Evolutionary conservation across 441 rosid species (phyloP).

Genomic region (Erodium texanum): DNA sequence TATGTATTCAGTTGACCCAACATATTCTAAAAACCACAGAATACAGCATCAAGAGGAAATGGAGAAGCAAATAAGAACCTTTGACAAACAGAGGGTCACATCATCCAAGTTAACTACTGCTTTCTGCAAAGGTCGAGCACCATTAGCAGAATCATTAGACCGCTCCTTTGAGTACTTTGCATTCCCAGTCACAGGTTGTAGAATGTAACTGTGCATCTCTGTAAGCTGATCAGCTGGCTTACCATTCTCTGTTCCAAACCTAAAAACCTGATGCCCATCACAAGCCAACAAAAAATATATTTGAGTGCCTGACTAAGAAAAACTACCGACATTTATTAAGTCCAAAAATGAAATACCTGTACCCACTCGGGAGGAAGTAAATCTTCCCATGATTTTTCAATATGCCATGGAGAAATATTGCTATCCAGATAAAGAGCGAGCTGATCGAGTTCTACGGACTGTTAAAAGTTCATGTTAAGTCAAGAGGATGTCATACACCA

Average conservation of each 20-base stretch:
- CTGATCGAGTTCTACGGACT: slow-evolving; percentile 87
- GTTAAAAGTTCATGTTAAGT: slow-evolving; percentile 19
- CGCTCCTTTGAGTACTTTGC: slow-evolving; percentile 69
- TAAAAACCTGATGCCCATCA: slow-evolving; percentile 52
- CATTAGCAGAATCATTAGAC: slow-evolving; percentile 32
- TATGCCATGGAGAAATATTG: slow-evolving; percentile 78
- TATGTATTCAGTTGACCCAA: slow-evolving; percentile 20
- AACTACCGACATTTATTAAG: neutral
- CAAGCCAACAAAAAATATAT: slow-evolving; percentile 8
- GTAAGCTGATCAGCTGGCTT: slow-evolving; percentile 59
- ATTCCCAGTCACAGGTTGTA: slow-evolving; percentile 93
- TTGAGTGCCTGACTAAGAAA: neutral
- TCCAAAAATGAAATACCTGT: slow-evolving; percentile 49
- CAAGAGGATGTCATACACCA: slow-evolving; percentile 14
- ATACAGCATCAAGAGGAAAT: slow-evolving; percentile 15
- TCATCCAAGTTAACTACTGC: slow-evolving; percentile 85
- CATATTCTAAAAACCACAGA: slow-evolving; percentile 15
- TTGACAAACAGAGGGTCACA: slow-evolving; percentile 88
- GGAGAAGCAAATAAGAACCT: slow-evolving; percentile 40
- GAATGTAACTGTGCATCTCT: slow-evolving; percentile 62
- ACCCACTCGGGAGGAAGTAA: slow-evolving; percentile 90
- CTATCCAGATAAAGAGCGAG: slow-evolving; percentile 95
- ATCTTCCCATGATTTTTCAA: slow-evolving; percentile 77
- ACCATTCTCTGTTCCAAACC: slow-evolving; percentile 78
- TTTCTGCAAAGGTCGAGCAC: slow-evolving; percentile 61